Evolutionary conservation across 495 filamentous ascomycete species (phyloP).

Genomic region (Tuber magnatum): DNA sequence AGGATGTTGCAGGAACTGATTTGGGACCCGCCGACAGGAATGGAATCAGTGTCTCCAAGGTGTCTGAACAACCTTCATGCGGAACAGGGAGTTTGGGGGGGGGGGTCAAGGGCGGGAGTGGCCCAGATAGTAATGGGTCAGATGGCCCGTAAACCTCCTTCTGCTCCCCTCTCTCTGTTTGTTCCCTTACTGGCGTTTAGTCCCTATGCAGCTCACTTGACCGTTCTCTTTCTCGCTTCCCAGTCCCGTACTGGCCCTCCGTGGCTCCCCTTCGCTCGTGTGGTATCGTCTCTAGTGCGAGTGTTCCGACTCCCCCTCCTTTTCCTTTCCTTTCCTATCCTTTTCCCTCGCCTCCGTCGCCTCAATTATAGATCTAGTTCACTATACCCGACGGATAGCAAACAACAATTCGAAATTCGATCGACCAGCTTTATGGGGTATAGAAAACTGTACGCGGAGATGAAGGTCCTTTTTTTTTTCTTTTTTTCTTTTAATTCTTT

Average conservation of each 20-base stretch:
- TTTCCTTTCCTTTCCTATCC: not conserved
- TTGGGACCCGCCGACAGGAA: constrained; percentile 33
- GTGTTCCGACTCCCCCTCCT: not conserved
- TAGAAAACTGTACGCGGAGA: not conserved
- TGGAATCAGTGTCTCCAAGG: constrained; percentile 33
- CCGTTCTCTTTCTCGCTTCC: not conserved
- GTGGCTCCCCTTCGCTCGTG: not conserved
- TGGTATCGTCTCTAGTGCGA: not conserved
- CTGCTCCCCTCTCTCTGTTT: not conserved
- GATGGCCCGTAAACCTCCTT: not conserved
- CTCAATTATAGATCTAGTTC: not conserved
- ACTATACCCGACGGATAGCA: not conserved
- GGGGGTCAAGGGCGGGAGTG: not conserved
- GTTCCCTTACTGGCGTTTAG: not conserved
- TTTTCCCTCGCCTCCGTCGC: not conserved
- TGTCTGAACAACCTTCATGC: constrained; percentile 34
- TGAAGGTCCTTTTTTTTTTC: not conserved
- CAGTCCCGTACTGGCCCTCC: not conserved
- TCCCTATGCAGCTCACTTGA: not conserved
- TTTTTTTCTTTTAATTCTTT: too few species aligned
- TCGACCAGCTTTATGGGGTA: not conserved
- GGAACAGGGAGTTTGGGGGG: constrained; percentile 8
- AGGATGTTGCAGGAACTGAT: constrained; percentile 23
- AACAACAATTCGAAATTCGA: not conserved
- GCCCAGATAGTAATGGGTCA: not conserved